Conservation (phyloP, 2,329 filamentous ascomycete genomes). For the Beauveria sp. region DNA sequence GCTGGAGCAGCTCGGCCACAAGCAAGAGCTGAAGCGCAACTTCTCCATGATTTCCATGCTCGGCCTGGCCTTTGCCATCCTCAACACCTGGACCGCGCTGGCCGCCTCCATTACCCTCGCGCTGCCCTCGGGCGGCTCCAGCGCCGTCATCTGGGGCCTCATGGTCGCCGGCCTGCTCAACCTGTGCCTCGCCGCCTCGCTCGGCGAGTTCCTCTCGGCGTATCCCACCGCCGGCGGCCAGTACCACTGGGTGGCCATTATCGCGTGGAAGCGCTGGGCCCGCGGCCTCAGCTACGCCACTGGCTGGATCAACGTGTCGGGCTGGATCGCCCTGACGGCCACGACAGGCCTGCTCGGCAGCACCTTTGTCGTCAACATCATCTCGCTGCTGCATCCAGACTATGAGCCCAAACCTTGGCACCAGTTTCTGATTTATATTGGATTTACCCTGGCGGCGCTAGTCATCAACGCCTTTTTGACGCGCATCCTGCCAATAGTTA, state of each 20-base stretch:
- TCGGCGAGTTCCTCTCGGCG: slow-evolving; percentile 64
- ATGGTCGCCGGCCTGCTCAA: slow-evolving; percentile 58
- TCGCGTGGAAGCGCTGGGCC: slow-evolving; percentile 53
- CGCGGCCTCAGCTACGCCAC: slow-evolving; percentile 61
- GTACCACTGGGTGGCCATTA: slow-evolving; percentile 65
- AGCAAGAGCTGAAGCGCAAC: slow-evolving; percentile 42
- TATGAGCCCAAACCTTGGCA: slow-evolving; percentile 59
- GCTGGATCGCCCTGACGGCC: slow-evolving; percentile 63
- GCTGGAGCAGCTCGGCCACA: slow-evolving; percentile 28
- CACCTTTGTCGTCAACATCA: slow-evolving; percentile 58
- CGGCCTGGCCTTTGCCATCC: slow-evolving; percentile 40
- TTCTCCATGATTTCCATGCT: slow-evolving; percentile 42
- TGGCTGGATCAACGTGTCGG: slow-evolving; percentile 67
- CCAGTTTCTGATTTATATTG: slow-evolving; percentile 66
- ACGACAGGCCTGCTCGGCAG: slow-evolving; percentile 61
- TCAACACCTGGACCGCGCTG: slow-evolving; percentile 44
- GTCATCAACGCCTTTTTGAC: slow-evolving; percentile 57
- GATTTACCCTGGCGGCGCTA: slow-evolving; percentile 53
- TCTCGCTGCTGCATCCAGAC: slow-evolving; percentile 50
- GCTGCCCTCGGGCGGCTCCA: slow-evolving; percentile 63
- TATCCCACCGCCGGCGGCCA: slow-evolving; percentile 54
- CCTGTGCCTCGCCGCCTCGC: slow-evolving; percentile 57
- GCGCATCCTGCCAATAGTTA: slow-evolving; percentile 53
- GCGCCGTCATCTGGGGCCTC: slow-evolving; percentile 66
- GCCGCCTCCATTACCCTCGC: slow-evolving; percentile 39